These are phyloP conservation scores for Tilletia caries DNA, from an alignment of 1,284 basidiomycete genomes.

Conservation along the genomic window DNA sequence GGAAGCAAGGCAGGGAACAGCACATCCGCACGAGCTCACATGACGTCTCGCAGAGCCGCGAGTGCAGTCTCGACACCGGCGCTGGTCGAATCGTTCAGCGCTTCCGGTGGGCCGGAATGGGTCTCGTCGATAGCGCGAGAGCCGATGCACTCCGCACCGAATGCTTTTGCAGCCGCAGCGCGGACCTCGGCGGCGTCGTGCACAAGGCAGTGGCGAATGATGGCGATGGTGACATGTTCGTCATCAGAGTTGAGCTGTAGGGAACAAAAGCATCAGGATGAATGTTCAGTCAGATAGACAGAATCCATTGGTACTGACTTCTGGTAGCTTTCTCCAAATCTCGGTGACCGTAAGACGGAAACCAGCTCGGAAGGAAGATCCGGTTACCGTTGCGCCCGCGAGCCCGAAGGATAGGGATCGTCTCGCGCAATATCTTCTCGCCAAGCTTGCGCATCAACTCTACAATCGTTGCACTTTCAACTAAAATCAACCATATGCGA, in stretches of 20 bases:
- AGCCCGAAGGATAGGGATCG: constrained; percentile 71
- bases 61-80: constrained; percentile 80
- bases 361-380: constrained; percentile 76
- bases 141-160: constrained; percentile 86
- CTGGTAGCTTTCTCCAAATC: constrained; percentile 86
- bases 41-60: constrained; percentile 79
- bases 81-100: constrained; percentile 62
- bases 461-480: no score
- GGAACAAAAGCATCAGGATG: no score
- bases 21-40: constrained; percentile 58
- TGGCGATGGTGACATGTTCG: constrained; percentile 79
- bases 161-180: constrained; percentile 84
- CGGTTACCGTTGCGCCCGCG: constrained; percentile 64
- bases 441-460: constrained; percentile 95
- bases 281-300: background rate
- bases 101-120: constrained; percentile 88
- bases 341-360: constrained; percentile 84
- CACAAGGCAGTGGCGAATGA: constrained; percentile 80
- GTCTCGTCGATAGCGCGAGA: constrained; percentile 91
- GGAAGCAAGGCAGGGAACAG: constrained; percentile 99
- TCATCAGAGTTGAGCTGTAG: constrained; percentile 74
- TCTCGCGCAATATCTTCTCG: constrained; percentile 82
- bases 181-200: constrained; percentile 85
- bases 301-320: constrained; percentile 16
- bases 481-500: no score